Conservation (phyloP, 306 rosid species). For the Casuarina cunninghamiana region DNA sequence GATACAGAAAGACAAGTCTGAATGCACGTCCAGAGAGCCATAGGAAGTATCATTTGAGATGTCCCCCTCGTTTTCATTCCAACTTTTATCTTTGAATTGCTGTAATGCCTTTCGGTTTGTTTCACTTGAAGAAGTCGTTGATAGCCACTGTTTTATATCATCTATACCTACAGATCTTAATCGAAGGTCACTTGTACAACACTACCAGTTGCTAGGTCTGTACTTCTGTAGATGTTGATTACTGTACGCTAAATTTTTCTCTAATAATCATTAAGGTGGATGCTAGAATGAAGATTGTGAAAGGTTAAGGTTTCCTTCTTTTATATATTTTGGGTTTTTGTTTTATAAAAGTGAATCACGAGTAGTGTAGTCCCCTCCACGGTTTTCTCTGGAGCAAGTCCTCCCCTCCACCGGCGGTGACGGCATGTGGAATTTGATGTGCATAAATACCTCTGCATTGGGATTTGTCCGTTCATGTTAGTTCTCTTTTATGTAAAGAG, state of each 20-base stretch:
- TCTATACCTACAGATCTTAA: constrained; percentile 3
- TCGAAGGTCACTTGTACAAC: not conserved
- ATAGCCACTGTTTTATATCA: constrained; percentile 25
- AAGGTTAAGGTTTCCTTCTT: too few species aligned
- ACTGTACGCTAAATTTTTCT: not conserved
- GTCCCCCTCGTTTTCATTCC: constrained; percentile 18
- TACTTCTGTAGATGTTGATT: not conserved
- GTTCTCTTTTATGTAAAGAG: too few species aligned
- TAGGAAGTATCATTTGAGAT: constrained; percentile 17
- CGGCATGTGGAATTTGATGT: too few species aligned
- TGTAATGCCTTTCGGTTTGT: not conserved
- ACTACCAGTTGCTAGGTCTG: not conserved
- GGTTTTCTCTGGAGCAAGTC: too few species aligned
- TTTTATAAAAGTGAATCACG: too few species aligned
- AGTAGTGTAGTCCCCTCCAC: too few species aligned
- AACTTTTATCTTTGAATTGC: constrained; percentile 12
- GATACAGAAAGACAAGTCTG: constrained; percentile 29
- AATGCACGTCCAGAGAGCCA: constrained; percentile 25
- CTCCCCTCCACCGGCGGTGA: too few species aligned
- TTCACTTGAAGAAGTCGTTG: constrained; percentile 9
- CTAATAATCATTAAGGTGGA: constrained; percentile 1
- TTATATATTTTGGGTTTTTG: not conserved
- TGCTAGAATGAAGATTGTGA: not conserved
- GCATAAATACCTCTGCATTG: too few species aligned
- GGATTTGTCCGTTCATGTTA: too few species aligned